Conservation (phyloP, 148 eudicot species). For the Amaranthus hypochondriacus region DNA sequence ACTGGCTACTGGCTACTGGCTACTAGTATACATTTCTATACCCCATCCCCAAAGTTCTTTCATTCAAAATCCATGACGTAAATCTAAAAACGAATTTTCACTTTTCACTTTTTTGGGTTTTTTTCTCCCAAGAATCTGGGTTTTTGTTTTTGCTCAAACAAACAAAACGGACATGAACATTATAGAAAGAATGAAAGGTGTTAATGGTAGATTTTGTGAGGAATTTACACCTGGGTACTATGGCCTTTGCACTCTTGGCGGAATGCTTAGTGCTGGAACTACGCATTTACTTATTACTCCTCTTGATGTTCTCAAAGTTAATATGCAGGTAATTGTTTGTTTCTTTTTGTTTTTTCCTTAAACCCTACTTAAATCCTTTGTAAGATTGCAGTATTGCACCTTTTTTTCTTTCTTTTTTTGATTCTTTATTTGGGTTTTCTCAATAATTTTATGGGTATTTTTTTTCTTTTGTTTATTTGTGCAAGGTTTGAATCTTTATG, state of each 20-base stretch:
- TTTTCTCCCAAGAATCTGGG: slow-evolving; percentile 25
- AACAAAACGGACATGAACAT: slow-evolving; percentile 24
- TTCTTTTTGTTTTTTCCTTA: slow-evolving; percentile 11
- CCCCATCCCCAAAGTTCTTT: not conserved
- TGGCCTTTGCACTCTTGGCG: slow-evolving; percentile 70
- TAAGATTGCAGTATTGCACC: too few relatives aligned
- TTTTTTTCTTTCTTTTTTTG: not conserved
- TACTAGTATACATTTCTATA: not conserved
- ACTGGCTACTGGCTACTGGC: not conserved
- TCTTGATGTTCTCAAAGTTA: slow-evolving; percentile 92
- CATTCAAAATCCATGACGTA: not conserved
- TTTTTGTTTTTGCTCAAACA: not conserved
- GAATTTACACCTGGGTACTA: slow-evolving; percentile 71
- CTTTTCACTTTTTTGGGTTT: slow-evolving; percentile 6
- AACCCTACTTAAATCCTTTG: slow-evolving; percentile 26
- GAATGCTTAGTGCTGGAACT: slow-evolving; percentile 87
- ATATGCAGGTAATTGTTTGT: slow-evolving; percentile 66
- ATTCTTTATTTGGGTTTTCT: not conserved
- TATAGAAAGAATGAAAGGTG: slow-evolving; percentile 33
- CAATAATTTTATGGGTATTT: not conserved
- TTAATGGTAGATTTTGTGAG: slow-evolving; percentile 41
- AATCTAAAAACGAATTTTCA: slow-evolving; percentile 10
- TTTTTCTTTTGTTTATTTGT: not conserved
- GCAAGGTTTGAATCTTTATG: not conserved
- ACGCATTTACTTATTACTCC: slow-evolving; percentile 90